Evolutionary conservation across 257 asterid species (phyloP).

Genomic region (Nicotiana benthamiana): DNA sequence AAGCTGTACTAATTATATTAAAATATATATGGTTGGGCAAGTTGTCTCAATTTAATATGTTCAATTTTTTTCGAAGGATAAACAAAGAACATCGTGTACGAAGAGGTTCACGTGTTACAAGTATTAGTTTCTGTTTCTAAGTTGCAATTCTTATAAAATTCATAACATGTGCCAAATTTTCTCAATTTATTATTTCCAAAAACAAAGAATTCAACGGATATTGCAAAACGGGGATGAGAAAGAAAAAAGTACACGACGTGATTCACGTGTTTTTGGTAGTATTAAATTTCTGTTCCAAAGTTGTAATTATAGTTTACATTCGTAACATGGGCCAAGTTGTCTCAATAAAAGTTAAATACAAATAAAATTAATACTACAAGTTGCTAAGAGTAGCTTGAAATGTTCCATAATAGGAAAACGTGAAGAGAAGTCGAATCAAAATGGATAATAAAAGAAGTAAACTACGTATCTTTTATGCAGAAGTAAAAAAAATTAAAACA

Average conservation of each 20-base stretch:
- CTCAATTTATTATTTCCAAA: not conserved
- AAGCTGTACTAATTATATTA: not conserved
- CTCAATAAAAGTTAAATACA: no score
- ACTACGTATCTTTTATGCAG: not conserved
- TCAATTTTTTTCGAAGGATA: not conserved
- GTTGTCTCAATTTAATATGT: not conserved
- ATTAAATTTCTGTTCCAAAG: not conserved
- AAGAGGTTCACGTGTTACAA: not conserved
- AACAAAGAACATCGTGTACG: not conserved
- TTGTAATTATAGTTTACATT: not conserved
- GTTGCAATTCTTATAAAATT: not conserved
- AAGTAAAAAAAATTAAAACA: no score
- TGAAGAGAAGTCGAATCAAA: not conserved
- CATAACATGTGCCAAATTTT: not conserved
- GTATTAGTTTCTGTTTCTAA: not conserved
- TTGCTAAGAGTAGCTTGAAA: not conserved
- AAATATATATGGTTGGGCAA: not conserved
- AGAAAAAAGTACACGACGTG: not conserved
- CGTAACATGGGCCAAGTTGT: no score
- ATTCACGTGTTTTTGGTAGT: not conserved
- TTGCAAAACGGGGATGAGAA: not conserved
- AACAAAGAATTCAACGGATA: not conserved
- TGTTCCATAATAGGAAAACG: not conserved
- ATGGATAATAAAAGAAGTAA: not conserved
- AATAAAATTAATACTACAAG: not conserved